Percentiles rank a stretch among this genome's conserved stretches.
phyloP scores from a whole-genome alignment of 306 rosid genomes.

The Amphicarpaea edgeworthii region DNA sequence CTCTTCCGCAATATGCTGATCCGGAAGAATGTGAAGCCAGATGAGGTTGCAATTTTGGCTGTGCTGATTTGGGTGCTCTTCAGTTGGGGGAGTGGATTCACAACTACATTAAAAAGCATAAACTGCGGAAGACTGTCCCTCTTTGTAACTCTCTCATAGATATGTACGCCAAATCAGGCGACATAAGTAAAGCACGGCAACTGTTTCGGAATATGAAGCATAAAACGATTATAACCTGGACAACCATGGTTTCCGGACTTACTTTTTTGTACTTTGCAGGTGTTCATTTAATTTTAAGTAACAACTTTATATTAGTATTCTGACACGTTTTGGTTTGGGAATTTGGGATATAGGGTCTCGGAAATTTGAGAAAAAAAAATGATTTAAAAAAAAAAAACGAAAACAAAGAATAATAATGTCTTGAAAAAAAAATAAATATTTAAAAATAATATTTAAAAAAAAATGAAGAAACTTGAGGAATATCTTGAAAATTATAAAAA shows the following conservation, averaged over 20 bases:
- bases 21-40: conserved; percentile 65
- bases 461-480: too few species aligned
- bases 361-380: too few species aligned
- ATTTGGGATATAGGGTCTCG: too few species aligned
- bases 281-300: too few species aligned
- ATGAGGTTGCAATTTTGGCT: conserved; percentile 64
- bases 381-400: too few species aligned
- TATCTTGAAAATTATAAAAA: too few species aligned
- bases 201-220: conserved; percentile 53
- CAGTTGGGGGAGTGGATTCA: conserved; percentile 74
- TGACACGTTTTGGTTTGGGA: too few species aligned
- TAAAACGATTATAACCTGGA: conserved; percentile 68
- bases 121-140: conserved; percentile 51
- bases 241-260: conserved; percentile 73
- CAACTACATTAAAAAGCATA: conserved; percentile 56
- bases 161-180: conserved; percentile 82
- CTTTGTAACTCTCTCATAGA: conserved; percentile 71
- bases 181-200: conserved; percentile 47
- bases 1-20: conserved; percentile 67
- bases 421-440: too few species aligned
- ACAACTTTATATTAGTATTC: too few species aligned
- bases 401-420: too few species aligned
- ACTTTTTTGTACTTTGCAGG: too few species aligned
- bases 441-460: too few species aligned
- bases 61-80: conserved; percentile 77